Conservation (phyloP, 1,284 basidiomycete genomes). For the Entoloma clypeatum region DNA sequence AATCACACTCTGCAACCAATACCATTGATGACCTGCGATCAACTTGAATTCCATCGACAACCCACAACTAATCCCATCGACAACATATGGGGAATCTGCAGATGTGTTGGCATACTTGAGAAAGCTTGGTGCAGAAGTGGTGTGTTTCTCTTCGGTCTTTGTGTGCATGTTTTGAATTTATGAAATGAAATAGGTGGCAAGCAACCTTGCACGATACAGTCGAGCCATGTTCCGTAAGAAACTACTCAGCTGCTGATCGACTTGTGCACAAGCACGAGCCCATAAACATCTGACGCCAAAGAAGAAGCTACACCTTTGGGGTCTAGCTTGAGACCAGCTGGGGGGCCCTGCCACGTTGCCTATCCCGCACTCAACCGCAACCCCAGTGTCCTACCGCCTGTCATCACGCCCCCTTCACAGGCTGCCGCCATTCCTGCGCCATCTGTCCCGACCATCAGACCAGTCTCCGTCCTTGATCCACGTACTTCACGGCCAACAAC, state of each 20-base stretch:
- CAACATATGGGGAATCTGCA: conserved; percentile 72
- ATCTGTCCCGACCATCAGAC: conserved; percentile 45
- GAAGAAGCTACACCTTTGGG: conserved; percentile 28
- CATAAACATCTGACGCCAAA: conserved; percentile 42
- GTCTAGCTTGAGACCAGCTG: conserved; percentile 17
- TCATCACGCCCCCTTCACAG: conserved; percentile 32
- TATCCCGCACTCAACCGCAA: conserved; percentile 72
- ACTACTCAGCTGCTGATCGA: conserved; percentile 92
- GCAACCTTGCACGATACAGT: conserved; percentile 81
- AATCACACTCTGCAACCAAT: too few species aligned
- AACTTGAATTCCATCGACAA: too few species aligned
- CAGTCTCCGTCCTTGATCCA: conserved; percentile 38
- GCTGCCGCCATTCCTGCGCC: conserved; percentile 42
- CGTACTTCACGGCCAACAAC: conserved; percentile 25
- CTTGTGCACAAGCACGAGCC: conserved; percentile 74
- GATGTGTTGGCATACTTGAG: conserved; percentile 85
- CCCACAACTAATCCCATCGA: too few species aligned
- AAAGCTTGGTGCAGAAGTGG: conserved; percentile 72
- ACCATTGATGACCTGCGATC: too few species aligned
- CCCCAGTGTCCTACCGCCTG: conserved; percentile 37
- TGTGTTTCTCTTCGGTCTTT: conserved; percentile 35
- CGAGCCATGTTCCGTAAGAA: conserved; percentile 78
- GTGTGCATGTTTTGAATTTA: background rate
- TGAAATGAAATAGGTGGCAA: conserved; percentile 58
- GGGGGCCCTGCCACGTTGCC: conserved; percentile 63